Evolutionary conservation across 2,329 filamentous ascomycete genomes (phyloP).

Genomic region (Colletotrichum sidae): DNA sequence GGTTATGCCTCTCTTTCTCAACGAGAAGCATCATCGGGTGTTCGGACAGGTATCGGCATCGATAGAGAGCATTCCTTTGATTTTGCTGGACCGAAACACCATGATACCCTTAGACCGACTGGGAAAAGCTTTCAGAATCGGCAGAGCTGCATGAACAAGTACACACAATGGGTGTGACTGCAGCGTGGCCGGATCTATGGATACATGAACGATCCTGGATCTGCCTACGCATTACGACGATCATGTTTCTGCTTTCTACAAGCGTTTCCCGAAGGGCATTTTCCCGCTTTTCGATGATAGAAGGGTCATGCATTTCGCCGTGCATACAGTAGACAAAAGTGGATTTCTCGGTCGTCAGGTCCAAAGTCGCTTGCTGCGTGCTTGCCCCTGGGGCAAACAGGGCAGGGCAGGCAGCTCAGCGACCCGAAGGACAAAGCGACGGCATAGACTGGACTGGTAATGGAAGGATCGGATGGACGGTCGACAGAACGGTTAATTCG

Average conservation of each 20-base stretch:
- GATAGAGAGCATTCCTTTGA: slow-evolving; percentile 41
- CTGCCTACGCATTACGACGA: slow-evolving; percentile 38
- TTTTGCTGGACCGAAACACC: slow-evolving; percentile 42
- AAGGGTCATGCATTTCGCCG: slow-evolving; percentile 51
- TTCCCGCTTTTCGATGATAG: slow-evolving; percentile 50
- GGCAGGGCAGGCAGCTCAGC: slow-evolving; percentile 44
- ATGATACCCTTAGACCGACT: slow-evolving; percentile 45
- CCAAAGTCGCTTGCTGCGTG: slow-evolving; percentile 41
- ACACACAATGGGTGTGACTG: slow-evolving; percentile 31
- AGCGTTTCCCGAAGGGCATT: slow-evolving; percentile 49
- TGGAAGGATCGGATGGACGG: slow-evolving; percentile 38
- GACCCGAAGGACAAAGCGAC: slow-evolving; percentile 41
- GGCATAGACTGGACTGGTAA: slow-evolving; percentile 40
- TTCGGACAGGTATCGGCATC: slow-evolving; percentile 46
- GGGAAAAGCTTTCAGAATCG: slow-evolving; percentile 42
- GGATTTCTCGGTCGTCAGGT: slow-evolving; percentile 73
- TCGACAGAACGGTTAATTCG: slow-evolving; percentile 38
- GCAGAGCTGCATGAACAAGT: slow-evolving; percentile 39
- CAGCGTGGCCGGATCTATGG: slow-evolving; percentile 37
- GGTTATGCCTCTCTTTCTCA: slow-evolving; percentile 43
- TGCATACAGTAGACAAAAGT: slow-evolving; percentile 71
- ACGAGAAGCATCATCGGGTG: slow-evolving; percentile 50
- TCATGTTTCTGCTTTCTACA: slow-evolving; percentile 53
- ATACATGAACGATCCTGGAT: slow-evolving; percentile 37
- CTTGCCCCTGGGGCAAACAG: slow-evolving; percentile 41